These are phyloP conservation scores for Ophiostoma piceae DNA, from an alignment of 2,329 filamentous ascomycete species.

Conservation along the genomic window DNA sequence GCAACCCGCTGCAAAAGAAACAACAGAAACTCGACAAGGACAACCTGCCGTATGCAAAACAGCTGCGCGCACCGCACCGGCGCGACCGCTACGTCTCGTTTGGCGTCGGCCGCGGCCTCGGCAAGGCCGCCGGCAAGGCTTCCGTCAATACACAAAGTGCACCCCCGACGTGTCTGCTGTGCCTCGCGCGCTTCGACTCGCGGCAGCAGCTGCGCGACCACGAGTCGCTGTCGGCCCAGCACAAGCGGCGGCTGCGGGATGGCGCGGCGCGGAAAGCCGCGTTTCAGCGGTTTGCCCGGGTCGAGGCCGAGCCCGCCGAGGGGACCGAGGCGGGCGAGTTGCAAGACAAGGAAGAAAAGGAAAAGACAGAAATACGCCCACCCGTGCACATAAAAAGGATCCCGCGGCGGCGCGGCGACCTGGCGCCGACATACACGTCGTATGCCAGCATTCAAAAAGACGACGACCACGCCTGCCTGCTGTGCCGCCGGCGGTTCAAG, in stretches of 20 bases:
- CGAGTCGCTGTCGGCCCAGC: slow-evolving; percentile 29
- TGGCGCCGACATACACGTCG: slow-evolving; percentile 44
- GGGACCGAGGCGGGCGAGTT: no score
- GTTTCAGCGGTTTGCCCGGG: slow-evolving; percentile 22
- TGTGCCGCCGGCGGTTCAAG: slow-evolving; percentile 42
- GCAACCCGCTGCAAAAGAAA: background rate
- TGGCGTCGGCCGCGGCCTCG: slow-evolving; percentile 45
- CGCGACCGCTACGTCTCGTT: slow-evolving; percentile 48
- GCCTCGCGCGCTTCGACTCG: slow-evolving; percentile 53
- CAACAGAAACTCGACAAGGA: slow-evolving; percentile 1
- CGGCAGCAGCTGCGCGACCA: slow-evolving; percentile 34
- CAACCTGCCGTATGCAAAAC: slow-evolving; percentile 17
- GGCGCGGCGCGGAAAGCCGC: slow-evolving; percentile 18
- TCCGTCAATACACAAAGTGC: no score
- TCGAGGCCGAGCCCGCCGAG: background rate
- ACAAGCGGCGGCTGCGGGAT: slow-evolving; percentile 28
- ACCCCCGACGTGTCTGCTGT: slow-evolving; percentile 50
- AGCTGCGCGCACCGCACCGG: slow-evolving; percentile 30
- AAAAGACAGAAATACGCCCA: background rate
- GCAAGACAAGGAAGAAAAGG: background rate
- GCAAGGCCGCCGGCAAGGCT: no score
- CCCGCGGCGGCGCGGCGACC: slow-evolving; percentile 31
- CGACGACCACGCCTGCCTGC: slow-evolving; percentile 36
- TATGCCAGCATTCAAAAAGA: slow-evolving; percentile 38
- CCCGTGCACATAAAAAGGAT: slow-evolving; percentile 28